Base-by-base conservation (phyloP, 768 basidiomycete species). In the Trametes maxima region DNA sequence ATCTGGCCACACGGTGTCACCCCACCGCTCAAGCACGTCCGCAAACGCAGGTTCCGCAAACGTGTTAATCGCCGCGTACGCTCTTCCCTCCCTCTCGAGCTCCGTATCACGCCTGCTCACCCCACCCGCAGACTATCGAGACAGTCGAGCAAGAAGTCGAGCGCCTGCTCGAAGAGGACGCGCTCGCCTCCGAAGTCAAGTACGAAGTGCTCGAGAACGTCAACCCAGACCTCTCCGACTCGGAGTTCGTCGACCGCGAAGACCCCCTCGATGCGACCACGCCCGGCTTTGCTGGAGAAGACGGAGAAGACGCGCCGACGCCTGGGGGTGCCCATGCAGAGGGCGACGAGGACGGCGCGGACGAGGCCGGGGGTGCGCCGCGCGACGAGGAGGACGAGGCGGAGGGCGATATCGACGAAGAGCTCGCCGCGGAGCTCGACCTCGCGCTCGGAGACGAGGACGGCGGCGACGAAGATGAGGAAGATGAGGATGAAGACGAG, bases 1-100 rank as follows among this genome's bases (percentile, higher is more conserved):
- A 94, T 98, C 57, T 99, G 92, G 89, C 95, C 92, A 0, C 95
- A 98, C 69, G 97, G 97, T 2, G 80, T 98, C 47, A 97, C 95
- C 0, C 96, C 96, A 50, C 96, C 97, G 1, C 75, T 99, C 57
- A 87, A 91, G 65, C 87, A 95, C 69, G 93, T 86, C 47, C 84
- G 96, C 57, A 97, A 97, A 74, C 83, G 96, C 40, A 79, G 97
- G 45, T 98, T 98, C 76, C 83, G 96, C 60, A 95, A 94, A 75
- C 82, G 95, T 45, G 86, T 94, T 19, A 95, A 94, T 70, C 82
- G 84, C 72, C 77, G 93, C 67, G 92, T 92, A 67, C 40, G 85
- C 24, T 25, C 39, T 14, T 33, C 19, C 14, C 4, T 21, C 3
- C 44, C 14, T 16, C n/a, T 1, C 22, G 24, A 28, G 4, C n/a